phyloP scores from a whole-genome alignment of 2,329 filamentous ascomycete species.

The Exophiala dermatitidis region DNA sequence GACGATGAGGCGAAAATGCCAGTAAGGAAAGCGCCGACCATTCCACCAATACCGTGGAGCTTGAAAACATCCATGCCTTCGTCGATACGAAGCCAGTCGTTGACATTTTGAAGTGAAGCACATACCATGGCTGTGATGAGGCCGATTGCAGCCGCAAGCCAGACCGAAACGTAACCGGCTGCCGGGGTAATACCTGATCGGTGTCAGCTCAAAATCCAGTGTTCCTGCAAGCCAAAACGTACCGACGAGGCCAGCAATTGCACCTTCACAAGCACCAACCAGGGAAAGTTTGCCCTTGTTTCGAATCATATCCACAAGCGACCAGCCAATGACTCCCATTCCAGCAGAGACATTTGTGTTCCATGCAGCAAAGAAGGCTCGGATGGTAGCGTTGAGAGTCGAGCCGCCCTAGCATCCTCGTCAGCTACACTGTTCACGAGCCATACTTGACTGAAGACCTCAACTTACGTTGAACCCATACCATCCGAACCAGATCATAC shows the following conservation, averaged over 20 bases:
- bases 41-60: conserved; percentile 39
- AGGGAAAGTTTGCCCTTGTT: conserved; percentile 48
- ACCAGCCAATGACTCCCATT: conserved; percentile 50
- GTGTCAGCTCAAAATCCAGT: background rate
- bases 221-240: background rate
- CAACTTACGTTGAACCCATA: conserved; percentile 47
- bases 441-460: background rate
- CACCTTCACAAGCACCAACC: conserved; percentile 51
- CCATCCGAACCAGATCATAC: conserved; percentile 45
- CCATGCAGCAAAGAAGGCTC: conserved; percentile 50
- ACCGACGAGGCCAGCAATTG: conserved; percentile 51
- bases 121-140: conserved; percentile 49
- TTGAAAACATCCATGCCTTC: conserved; percentile 54
- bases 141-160: conserved; percentile 49
- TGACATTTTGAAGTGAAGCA: conserved; percentile 44
- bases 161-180: conserved; percentile 47
- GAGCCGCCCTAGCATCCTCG: conserved; percentile 40
- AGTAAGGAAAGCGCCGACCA: conserved; percentile 51
- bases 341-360: conserved; percentile 53
- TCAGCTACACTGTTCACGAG: background rate
- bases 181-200: conserved; percentile 49
- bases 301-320: conserved; percentile 47
- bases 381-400: conserved; percentile 47
- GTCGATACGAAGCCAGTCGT: conserved; percentile 49
- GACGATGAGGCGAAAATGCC: conserved; percentile 47